Base-by-base conservation (phyloP, 1,284 basidiomycete genomes). In the Garcileccinum viscosum region DNA sequence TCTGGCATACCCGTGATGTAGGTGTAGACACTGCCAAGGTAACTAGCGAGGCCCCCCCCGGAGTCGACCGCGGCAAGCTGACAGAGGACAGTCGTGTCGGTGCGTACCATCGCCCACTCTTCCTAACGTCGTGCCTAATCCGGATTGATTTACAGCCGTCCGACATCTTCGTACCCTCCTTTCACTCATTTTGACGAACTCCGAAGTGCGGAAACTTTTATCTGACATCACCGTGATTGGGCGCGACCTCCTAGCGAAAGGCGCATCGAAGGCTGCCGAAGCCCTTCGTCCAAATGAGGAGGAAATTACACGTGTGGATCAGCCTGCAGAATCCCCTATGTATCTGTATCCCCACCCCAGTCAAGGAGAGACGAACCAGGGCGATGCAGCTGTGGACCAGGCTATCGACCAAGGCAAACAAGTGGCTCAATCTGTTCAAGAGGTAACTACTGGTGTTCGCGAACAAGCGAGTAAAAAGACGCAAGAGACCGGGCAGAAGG, bases 191-290 rank as follows among this genome's bases (percentile, higher is more conserved):
- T 85, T 95, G 73, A 97, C 95, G 79, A 98, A 97, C 84, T 92
- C 91, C 1, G 96, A 98, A 83, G 92, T 94, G 47, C 93, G 95
- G 77, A 98, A 98, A 82, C 90, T 97, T 64, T 80, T 96, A 66
- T 88, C 88, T 42, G 95, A 97, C 81, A 89, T 95, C 74, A 90
- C 90, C 35, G 80, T 95, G 71, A 90, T 97, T 69, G 95, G 94
- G 1, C 93, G 95, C 67, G 95, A 97, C 82, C 84, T 98, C 68
- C 91, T 97, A 71, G 90, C 95, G 24, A 90, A 89, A 63, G 90
- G 89, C 35, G 93, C 94, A 1, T 80, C 85, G 74, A 94, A 95
- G 80, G 92, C 88, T 12, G 93, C 94, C n/a, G 87, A 90, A 66
- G 80, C 81, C 38, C 84, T 95, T 59, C 90, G 92, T 17, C 96